Conservation (phyloP, 371 early-diverging fungal genomes). For the Apophysomyces sp. region DNA sequence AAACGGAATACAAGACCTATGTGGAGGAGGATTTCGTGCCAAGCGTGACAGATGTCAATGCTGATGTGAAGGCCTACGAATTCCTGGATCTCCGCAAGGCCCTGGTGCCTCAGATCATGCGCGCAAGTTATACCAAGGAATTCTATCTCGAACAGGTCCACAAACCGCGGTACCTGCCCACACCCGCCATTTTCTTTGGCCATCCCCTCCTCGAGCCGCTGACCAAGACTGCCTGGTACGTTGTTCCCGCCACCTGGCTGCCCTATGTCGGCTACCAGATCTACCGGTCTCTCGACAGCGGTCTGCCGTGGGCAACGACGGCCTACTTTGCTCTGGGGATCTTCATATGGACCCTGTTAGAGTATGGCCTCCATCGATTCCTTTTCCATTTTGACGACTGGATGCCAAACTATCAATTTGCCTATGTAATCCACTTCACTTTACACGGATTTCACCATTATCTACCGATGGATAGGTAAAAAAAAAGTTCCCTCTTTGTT, state of each 20-base stretch:
- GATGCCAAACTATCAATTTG: slow-evolving; percentile 79
- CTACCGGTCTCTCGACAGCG: slow-evolving; percentile 16
- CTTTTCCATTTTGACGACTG: slow-evolving; percentile 88
- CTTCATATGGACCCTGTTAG: slow-evolving; percentile 75
- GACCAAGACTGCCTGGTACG: slow-evolving; percentile 88
- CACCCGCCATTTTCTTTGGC: slow-evolving; percentile 82
- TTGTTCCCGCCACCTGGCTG: slow-evolving; percentile 83
- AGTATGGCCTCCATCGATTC: slow-evolving; percentile 88
- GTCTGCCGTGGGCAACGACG: slow-evolving; percentile 2
- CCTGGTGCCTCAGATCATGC: slow-evolving; percentile 79
- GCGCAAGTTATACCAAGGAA: slow-evolving; percentile 70
- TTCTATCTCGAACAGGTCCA: slow-evolving; percentile 92
- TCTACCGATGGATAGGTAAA: slow-evolving; percentile 88
- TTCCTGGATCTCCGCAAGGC: slow-evolving; percentile 84
- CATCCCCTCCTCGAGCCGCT: slow-evolving; percentile 75
- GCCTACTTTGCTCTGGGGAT: slow-evolving; percentile 63
- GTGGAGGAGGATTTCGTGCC: slow-evolving; percentile 42
- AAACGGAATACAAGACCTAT: slow-evolving; percentile 41
- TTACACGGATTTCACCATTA: slow-evolving; percentile 95
- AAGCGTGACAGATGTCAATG: slow-evolving; percentile 38
- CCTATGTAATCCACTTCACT: slow-evolving; percentile 76
- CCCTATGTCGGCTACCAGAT: slow-evolving; percentile 60
- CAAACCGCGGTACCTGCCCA: slow-evolving; percentile 76
- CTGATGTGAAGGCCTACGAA: slow-evolving; percentile 53
- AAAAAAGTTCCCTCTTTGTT: neutral